Conservation (phyloP, 2,329 filamentous ascomycete species). For the Alternaria burnsii region DNA sequence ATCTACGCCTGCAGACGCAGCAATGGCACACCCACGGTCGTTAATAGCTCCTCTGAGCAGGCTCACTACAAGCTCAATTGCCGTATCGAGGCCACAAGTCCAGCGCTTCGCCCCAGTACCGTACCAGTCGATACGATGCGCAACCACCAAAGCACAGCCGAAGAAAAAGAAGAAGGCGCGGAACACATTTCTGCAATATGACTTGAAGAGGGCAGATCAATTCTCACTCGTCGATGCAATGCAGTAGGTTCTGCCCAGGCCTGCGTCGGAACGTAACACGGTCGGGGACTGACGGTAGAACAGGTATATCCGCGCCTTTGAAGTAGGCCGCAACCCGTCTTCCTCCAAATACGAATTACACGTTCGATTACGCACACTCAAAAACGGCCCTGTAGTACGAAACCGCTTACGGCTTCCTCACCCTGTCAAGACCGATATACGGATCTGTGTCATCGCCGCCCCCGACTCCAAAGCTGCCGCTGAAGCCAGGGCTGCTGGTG, state of each 20-base stretch:
- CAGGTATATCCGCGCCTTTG: conserved; percentile 89
- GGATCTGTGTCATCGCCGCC: conserved; percentile 91
- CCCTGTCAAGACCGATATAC: conserved; percentile 85
- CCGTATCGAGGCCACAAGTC: conserved; percentile 26
- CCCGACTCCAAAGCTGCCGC: conserved; percentile 77
- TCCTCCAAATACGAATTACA: conserved; percentile 87
- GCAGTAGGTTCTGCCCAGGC: conserved; percentile 64
- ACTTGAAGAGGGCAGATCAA: conserved; percentile 72
- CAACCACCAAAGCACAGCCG: conserved; percentile 50
- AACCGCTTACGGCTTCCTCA: conserved; percentile 89
- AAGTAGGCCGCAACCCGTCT: conserved; percentile 81
- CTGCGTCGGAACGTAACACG: neutral
- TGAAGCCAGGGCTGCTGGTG: conserved; percentile 80
- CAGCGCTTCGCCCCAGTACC: conserved; percentile 39
- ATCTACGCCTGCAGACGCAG: conserved; percentile 13
- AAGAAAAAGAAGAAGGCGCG: conserved; percentile 68
- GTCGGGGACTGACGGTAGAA: neutral
- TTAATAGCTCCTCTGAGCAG: conserved; percentile 47
- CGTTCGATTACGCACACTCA: conserved; percentile 81
- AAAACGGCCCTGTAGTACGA: conserved; percentile 86
- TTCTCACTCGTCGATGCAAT: conserved; percentile 92
- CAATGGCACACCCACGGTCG: conserved; percentile 49
- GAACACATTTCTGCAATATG: conserved; percentile 69
- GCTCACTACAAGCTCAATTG: conserved; percentile 31
- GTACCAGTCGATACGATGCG: conserved; percentile 52